Evolutionary conservation across 2,329 filamentous ascomycete genomes (phyloP).

Genomic region (Penicillium digitatum): DNA sequence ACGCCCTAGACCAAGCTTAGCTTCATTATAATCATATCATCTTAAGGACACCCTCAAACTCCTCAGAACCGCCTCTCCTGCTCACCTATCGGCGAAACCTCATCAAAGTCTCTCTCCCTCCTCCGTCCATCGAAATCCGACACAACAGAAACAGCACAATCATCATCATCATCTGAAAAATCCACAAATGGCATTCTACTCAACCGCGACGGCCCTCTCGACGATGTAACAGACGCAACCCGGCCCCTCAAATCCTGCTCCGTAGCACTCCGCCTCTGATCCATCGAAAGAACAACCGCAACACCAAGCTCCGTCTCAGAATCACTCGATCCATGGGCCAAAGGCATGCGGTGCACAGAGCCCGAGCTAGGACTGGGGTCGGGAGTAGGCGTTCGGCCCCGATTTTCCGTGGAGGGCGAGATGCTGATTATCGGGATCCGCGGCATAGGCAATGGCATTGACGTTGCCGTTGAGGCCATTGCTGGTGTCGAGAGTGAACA

Average conservation of each 20-base stretch:
- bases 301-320: conserved; percentile 10
- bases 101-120: conserved; percentile 22
- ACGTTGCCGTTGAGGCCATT: background rate
- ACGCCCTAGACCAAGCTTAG: background rate
- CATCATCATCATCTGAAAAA: conserved; percentile 10
- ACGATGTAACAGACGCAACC: background rate
- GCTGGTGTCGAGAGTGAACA: background rate
- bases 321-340: background rate
- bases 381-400: background rate
- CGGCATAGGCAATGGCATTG: background rate
- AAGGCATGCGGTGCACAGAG: background rate
- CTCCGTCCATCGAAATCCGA: conserved; percentile 18
- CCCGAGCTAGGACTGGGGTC: background rate
- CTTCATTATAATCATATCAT: background rate
- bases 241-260: conserved; percentile 8
- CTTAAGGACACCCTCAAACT: background rate
- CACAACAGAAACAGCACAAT: conserved; percentile 28
- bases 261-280: conserved; percentile 11
- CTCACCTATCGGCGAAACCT: conserved; percentile 18
- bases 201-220: conserved; percentile 3
- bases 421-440: conserved; percentile 9
- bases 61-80: background rate
- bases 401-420: background rate
- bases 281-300: conserved; percentile 9
- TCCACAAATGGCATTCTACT: conserved; percentile 24